These are phyloP conservation scores for Fusarium sp. DNA, from an alignment of 2,329 filamentous ascomycete genomes.

Conservation along the genomic window DNA sequence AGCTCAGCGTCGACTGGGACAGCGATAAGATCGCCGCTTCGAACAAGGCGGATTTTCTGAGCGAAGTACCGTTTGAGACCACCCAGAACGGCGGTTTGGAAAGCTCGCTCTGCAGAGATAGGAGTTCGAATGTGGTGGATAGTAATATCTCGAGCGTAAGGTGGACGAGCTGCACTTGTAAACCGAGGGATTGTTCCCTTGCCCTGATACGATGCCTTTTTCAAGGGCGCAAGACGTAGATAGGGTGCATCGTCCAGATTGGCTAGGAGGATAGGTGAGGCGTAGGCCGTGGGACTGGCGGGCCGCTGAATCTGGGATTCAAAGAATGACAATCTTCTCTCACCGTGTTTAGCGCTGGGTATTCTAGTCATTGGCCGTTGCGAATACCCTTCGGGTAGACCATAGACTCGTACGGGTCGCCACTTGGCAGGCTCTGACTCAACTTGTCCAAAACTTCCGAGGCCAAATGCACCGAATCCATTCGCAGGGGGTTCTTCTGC, in stretches of 20 bases:
- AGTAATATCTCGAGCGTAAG: constrained; percentile 77
- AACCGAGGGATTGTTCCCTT: constrained; percentile 65
- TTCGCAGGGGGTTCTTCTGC: constrained; percentile 76
- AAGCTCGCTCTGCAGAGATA: constrained; percentile 81
- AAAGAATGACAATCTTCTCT: constrained; percentile 67
- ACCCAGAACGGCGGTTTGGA: constrained; percentile 86
- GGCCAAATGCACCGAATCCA: constrained; percentile 71
- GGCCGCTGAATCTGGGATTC: constrained; percentile 72
- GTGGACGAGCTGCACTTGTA: constrained; percentile 63
- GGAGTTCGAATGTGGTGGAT: constrained; percentile 90
- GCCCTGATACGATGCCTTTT: constrained; percentile 57
- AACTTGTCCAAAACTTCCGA: constrained; percentile 65
- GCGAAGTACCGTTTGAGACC: constrained; percentile 91
- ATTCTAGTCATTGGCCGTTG: constrained; percentile 68
- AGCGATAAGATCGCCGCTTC: constrained; percentile 86
- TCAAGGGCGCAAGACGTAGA: constrained; percentile 78
- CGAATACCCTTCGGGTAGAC: constrained; percentile 79
- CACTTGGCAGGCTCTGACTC: constrained; percentile 71
- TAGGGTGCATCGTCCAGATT: constrained; percentile 84
- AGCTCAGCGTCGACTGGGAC: constrained; percentile 88
- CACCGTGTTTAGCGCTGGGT: constrained; percentile 60
- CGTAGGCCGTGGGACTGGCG: constrained; percentile 69
- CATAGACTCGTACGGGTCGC: constrained; percentile 88
- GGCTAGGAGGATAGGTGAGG: constrained; percentile 85
- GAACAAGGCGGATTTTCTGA: constrained; percentile 80